Base-by-base conservation (phyloP, 345 rosid genomes). In the Acer negundo region DNA sequence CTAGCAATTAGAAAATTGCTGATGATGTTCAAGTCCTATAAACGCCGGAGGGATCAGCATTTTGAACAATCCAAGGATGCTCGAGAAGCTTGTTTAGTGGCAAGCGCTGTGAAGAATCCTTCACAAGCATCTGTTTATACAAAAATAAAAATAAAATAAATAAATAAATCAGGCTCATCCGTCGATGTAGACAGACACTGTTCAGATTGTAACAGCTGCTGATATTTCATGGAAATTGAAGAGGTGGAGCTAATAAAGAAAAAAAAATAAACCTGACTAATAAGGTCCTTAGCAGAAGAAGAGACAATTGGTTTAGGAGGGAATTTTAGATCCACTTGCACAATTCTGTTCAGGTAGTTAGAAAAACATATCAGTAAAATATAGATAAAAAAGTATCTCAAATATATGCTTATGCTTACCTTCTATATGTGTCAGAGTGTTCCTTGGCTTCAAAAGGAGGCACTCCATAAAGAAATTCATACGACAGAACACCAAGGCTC, bases 401-500 rank as follows among this genome's bases (percentile, higher is more conserved):
- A 58, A 56, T 31, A 66, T 11, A 8, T 15, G 51, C n/a, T 49
- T 26, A 47, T 24, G 13, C 74, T 78, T 75, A 92, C 97, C 98
- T 94, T 88, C 90, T 88, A 73, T 93, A 94, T 3, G 97, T 97
- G 82, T 97, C 98, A 3, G 99, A 91, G 84, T 97, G 98, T 73
- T 91, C 95, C 87, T 81, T 86, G 72, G 98, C 98, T 82, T 96
- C 98, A 62, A 94, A 94, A 23, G 97, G 97, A 77, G 98, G 98
- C 3, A 89, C 86, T 0, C 98, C 98, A 67, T 92, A 94, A 1
- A 96, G 89, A 71, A 96, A 96, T 84, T 96, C 98, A 72, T 94
- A 96, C 77, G 97, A 94, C 56, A 97, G 85, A 59, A 97, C 90
- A 73, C 99, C 99, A 58, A 97, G 96, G 86, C 99, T 97, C 99